Conservation (phyloP, 2,329 filamentous ascomycete species). For the Colletotrichum limetticola region DNA sequence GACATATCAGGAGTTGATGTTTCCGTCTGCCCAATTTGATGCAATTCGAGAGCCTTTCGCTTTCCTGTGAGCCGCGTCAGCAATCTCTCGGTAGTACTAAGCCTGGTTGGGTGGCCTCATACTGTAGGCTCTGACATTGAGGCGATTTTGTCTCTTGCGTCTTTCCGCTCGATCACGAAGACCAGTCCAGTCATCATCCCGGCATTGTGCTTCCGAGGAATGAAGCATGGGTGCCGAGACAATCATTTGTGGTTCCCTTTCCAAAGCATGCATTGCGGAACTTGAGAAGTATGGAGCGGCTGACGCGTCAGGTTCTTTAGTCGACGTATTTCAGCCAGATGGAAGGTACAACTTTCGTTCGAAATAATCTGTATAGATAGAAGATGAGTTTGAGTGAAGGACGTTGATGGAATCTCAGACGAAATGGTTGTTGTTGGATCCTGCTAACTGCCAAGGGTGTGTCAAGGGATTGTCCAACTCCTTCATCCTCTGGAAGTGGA, state of each 20-base stretch:
- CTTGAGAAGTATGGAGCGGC: not conserved
- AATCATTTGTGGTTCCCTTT: not conserved
- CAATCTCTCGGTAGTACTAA: not conserved
- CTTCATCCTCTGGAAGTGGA: not conserved
- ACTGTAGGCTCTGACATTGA: slow-evolving; percentile 50
- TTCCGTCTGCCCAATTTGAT: not conserved
- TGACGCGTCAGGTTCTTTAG: not conserved
- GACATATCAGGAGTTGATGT: not conserved
- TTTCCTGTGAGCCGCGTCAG: slow-evolving; percentile 10
- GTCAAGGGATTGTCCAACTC: not conserved
- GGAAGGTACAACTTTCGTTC: not conserved
- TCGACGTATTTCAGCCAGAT: too few species aligned
- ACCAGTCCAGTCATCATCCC: slow-evolving; percentile 49
- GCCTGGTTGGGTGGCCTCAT: slow-evolving; percentile 20
- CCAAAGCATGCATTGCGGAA: not conserved
- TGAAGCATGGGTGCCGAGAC: slow-evolving; percentile 2
- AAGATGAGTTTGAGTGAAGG: not conserved
- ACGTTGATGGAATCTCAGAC: not conserved
- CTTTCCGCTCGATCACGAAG: slow-evolving; percentile 42
- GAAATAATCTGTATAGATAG: not conserved
- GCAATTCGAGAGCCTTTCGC: slow-evolving; percentile 19
- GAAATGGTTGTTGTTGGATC: not conserved
- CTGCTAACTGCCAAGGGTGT: not conserved
- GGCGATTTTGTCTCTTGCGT: slow-evolving; percentile 46
- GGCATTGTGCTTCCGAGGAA: not conserved